These are phyloP conservation scores for Colletotrichum horii DNA, from an alignment of 2,329 filamentous ascomycete species.

Conservation along the genomic window DNA sequence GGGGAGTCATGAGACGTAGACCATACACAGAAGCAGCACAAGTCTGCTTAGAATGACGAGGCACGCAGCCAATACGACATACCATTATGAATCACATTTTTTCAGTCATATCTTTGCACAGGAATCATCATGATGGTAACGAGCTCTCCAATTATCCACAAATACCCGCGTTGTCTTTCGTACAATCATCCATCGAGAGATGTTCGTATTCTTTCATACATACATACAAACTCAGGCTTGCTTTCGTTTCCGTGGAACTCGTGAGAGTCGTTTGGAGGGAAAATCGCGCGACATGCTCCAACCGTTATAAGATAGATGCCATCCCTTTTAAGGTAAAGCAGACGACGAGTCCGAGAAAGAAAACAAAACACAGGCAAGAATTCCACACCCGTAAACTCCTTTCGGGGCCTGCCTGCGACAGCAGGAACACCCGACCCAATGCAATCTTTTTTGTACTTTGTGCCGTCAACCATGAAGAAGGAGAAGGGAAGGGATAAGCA, in stretches of 20 bases:
- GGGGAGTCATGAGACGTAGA: neutral
- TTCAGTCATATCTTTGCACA: neutral
- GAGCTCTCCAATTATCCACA: neutral
- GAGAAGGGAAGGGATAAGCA: neutral
- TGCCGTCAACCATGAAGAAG: neutral
- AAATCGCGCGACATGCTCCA: neutral
- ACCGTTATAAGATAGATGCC: neutral
- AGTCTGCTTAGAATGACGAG: conserved; percentile 17
- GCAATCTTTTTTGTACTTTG: conserved; percentile 2
- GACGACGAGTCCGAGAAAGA: neutral
- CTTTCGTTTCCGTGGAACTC: neutral
- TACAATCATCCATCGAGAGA: conserved; percentile 7
- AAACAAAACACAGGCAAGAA: neutral
- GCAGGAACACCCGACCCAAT: conserved; percentile 5
- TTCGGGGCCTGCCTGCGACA: neutral
- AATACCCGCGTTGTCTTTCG: neutral
- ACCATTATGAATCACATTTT: neutral
- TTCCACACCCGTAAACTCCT: neutral
- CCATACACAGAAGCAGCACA: conserved; percentile 8
- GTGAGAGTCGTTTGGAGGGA: neutral
- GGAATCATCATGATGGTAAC: neutral
- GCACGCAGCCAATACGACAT: conserved; percentile 8
- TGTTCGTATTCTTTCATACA: neutral
- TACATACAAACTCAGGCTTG: neutral
- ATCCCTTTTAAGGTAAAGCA: neutral